Conservation (phyloP, 2,329 filamentous ascomycete species). For the Aspergillus thermomutatus region DNA sequence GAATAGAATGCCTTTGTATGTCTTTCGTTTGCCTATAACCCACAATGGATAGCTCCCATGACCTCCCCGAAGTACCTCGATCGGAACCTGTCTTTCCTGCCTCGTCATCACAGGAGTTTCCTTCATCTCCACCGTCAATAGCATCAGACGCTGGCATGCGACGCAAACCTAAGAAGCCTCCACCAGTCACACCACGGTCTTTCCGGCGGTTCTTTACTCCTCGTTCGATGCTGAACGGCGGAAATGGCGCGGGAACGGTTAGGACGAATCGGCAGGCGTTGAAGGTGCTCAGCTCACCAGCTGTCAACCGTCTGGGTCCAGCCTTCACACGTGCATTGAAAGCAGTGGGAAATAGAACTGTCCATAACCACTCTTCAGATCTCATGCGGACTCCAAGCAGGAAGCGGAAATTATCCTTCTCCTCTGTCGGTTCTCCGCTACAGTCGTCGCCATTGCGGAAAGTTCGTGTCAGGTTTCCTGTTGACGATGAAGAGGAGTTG, state of each 20-base stretch:
- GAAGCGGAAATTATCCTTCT: constrained; percentile 46
- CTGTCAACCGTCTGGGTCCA: constrained; percentile 41
- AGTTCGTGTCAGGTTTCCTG: constrained; percentile 32
- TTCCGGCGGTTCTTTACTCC: constrained; percentile 52
- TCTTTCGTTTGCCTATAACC: constrained; percentile 13
- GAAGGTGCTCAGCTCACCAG: constrained; percentile 41
- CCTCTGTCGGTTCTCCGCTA: constrained; percentile 44
- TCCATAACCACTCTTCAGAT: constrained; percentile 27
- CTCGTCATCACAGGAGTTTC: constrained; percentile 31
- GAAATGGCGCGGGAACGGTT: constrained; percentile 31
- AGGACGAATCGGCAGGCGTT: constrained; percentile 45
- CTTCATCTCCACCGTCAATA: constrained; percentile 42
- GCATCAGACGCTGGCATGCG: constrained; percentile 35
- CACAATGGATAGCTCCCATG: constrained; percentile 32
- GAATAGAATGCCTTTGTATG: constrained; percentile 20
- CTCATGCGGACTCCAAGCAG: constrained; percentile 39
- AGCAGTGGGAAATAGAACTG: constrained; percentile 24
- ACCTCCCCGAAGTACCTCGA: constrained; percentile 31
- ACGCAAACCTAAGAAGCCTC: constrained; percentile 42
- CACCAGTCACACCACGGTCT: constrained; percentile 50
- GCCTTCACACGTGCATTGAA: constrained; percentile 40
- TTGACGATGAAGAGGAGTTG: constrained; percentile 30
- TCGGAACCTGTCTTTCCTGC: constrained; percentile 34
- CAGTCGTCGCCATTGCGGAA: constrained; percentile 49
- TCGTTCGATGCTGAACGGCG: constrained; percentile 37